Evolutionary conservation across 768 basidiomycete genomes (phyloP), one percentile per base, ranked within the genome.

Genomic region (Suillus fuscotomentosus): DNA sequence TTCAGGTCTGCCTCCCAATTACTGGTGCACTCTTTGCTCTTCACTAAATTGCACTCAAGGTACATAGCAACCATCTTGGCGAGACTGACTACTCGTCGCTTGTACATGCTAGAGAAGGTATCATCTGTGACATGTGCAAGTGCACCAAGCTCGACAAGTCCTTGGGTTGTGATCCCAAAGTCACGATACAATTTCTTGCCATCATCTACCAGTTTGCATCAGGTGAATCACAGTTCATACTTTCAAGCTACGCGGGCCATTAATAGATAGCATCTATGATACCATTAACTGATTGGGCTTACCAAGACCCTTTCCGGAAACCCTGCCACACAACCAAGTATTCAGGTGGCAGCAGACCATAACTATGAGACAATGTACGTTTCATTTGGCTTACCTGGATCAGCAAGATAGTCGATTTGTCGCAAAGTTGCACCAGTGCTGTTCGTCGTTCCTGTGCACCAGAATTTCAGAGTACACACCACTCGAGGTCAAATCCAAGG

Each of bases 401-500:
- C 38, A 86, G 73, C 57, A 86, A 65, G 31, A 86, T 81, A 24
- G 75, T 80, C 1, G 69, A 69, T 27, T 61, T 68, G 63, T 85
- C 83, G 45, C 78, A 80, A 0, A 86, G 60, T 67, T 86, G 84
- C 1, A 85, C 78, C 3, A 83, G 71, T 0, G 84, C 81, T 2
- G 80, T 79, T 39, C 75, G 73, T 57, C 78, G 72, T 61, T 78
- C 77, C 41, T 70, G 65, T 8, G 73, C 71, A 39, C 74, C 70
- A 4, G 70, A 71, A n/a, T 72, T 67, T 60, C 73, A 77, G 53
- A 70, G 68, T 22, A 82, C 76, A 17, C 75, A 72, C 84, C 84
- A 85, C 68, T 85, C 84, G 48, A 85, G 73, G 70, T 85, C 84
- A 36, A 85, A 82, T 8, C 84, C 84, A 11, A 85, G 51, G 10